phyloP scores from a whole-genome alignment of 257 asterid species.

The Nyctanthes arbortristis region DNA sequence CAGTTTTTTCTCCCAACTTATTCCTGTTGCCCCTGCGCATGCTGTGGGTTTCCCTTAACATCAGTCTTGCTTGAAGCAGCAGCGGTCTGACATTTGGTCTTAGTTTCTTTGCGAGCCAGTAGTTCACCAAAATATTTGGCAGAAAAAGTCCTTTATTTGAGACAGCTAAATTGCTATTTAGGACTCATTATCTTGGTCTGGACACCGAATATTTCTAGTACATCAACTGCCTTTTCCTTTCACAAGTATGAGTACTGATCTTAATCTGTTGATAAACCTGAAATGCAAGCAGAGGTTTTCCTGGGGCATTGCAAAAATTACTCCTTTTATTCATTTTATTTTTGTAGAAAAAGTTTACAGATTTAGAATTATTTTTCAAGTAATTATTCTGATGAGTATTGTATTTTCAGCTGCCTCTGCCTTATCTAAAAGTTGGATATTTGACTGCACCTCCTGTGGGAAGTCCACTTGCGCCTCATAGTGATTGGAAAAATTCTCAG shows the following conservation, averaged over 20 bases:
- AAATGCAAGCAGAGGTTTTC: background rate
- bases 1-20: no score
- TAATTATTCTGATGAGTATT: conserved; percentile 26
- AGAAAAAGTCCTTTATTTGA: background rate
- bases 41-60: no score
- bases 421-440: conserved; percentile 88
- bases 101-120: background rate
- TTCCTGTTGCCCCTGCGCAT: no score
- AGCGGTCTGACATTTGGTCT: background rate
- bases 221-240: background rate
- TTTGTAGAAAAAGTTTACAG: background rate
- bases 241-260: background rate
- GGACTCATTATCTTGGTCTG: background rate
- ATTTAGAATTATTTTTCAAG: background rate
- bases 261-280: background rate
- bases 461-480: conserved; percentile 85
- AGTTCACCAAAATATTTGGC: background rate
- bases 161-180: background rate
- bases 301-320: background rate
- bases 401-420: conserved; percentile 87
- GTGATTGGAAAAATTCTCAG: conserved; percentile 87
- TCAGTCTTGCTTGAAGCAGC: no score
- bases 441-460: conserved; percentile 93
- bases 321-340: background rate
- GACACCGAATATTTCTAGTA: background rate